Evolutionary conservation across 805 yeast species (phyloP).

Genomic region (Metschnikowia corniflorae): DNA sequence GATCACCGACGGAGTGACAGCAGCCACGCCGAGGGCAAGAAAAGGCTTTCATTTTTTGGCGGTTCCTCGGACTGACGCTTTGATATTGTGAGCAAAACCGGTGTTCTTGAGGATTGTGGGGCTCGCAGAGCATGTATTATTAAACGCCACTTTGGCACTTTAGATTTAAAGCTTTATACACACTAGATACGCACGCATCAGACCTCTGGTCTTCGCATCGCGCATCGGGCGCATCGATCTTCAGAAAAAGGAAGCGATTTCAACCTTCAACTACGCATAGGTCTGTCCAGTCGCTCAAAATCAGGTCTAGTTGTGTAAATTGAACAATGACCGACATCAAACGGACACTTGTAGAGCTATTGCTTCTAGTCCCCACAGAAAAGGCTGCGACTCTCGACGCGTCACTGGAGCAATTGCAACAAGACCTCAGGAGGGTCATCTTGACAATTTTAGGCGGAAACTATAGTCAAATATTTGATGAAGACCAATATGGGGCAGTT

Average conservation of each 20-base stretch:
- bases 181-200: too few relatives aligned
- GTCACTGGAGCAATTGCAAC: conserved; percentile 1
- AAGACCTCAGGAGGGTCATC: neutral
- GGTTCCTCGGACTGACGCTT: conserved; percentile 6
- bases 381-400: neutral
- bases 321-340: conserved; percentile 5
- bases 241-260: neutral
- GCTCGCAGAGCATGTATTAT: too few relatives aligned
- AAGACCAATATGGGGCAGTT: conserved; percentile 18
- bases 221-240: neutral
- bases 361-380: conserved; percentile 16
- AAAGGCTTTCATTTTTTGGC: conserved; percentile 26
- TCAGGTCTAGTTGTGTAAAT: too few relatives aligned
- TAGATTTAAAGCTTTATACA: too few relatives aligned
- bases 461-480: conserved; percentile 22
- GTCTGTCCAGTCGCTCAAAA: too few relatives aligned
- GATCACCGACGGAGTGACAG: conserved; percentile 32
- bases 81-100: too few relatives aligned
- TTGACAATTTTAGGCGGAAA: conserved; percentile 21
- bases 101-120: too few relatives aligned
- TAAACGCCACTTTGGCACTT: too few relatives aligned
- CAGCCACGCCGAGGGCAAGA: conserved; percentile 19
- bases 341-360: conserved; percentile 14
- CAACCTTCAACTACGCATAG: too few relatives aligned
- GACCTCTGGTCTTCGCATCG: too few relatives aligned